Percentiles rank a stretch among this genome's conserved stretches.
phyloP scores from a whole-genome alignment of 805 yeast species.

The Schizosaccharomyces octosporus region DNA sequence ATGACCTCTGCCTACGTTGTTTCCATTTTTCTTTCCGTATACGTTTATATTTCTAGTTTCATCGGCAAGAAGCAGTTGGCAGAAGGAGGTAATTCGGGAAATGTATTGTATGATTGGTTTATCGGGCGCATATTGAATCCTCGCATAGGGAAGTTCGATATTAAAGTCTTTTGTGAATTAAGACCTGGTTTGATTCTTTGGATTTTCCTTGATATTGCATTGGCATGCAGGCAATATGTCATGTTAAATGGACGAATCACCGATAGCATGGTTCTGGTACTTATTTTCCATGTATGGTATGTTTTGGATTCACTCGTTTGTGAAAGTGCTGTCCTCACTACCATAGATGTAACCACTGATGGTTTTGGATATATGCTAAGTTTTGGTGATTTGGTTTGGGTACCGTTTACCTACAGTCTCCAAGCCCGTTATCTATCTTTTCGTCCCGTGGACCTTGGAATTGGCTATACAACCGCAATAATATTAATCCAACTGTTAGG shows the following conservation, averaged over 20 bases:
- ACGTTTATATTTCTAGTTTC: slow-evolving; percentile 46
- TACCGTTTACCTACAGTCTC: slow-evolving; percentile 73
- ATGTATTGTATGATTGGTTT: slow-evolving; percentile 53
- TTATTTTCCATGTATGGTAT: slow-evolving; percentile 50
- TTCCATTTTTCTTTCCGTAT: slow-evolving; percentile 34
- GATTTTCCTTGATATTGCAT: slow-evolving; percentile 47
- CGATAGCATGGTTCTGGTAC: slow-evolving; percentile 50
- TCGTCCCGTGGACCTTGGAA: slow-evolving; percentile 32
- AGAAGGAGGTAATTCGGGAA: slow-evolving; percentile 64
- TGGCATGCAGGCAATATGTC: slow-evolving; percentile 59
- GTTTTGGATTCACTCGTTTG: slow-evolving; percentile 78
- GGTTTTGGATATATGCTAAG: slow-evolving; percentile 93
- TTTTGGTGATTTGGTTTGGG: slow-evolving; percentile 79
- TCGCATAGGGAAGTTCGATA: slow-evolving; percentile 59
- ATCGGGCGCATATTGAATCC: slow-evolving; percentile 94
- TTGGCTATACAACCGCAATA: slow-evolving; percentile 18
- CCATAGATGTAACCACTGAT: slow-evolving; percentile 92
- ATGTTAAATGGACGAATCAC: slow-evolving; percentile 27
- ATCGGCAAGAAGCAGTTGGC: slow-evolving; percentile 42
- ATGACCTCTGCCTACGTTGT: slow-evolving; percentile 38
- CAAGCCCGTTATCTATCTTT: slow-evolving; percentile 64
- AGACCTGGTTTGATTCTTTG: slow-evolving; percentile 84
- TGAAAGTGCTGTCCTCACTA: slow-evolving; percentile 69
- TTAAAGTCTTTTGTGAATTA: slow-evolving; percentile 77
- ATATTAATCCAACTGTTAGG: slow-evolving; percentile 32